phyloP scores from a whole-genome alignment of 2,329 filamentous ascomycete species.

The Sclerotiophoma versabilis region DNA sequence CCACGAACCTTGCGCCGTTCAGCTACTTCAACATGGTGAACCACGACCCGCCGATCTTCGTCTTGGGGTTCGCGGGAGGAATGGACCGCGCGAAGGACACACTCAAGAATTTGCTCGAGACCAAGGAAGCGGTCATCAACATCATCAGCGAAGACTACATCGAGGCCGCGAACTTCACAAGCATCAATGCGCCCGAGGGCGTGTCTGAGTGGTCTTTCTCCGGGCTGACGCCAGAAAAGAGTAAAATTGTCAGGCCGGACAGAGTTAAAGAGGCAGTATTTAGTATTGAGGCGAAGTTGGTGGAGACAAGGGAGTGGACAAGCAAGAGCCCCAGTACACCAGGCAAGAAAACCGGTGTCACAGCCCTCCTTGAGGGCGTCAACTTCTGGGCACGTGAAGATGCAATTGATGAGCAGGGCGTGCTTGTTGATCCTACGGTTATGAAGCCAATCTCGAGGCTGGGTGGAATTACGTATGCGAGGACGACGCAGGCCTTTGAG shows the following conservation, averaged over 20 bases:
- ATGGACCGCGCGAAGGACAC: slow-evolving; percentile 76
- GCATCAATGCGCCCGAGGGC: slow-evolving; percentile 79
- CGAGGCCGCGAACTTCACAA: slow-evolving; percentile 85
- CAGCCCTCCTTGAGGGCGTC: slow-evolving; percentile 82
- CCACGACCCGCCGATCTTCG: slow-evolving; percentile 87
- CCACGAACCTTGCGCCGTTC: slow-evolving; percentile 84
- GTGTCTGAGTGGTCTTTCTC: slow-evolving; percentile 80
- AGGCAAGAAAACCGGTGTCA: slow-evolving; percentile 75
- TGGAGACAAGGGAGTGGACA: slow-evolving; percentile 79
- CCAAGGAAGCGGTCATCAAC: slow-evolving; percentile 78
- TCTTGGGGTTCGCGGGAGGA: slow-evolving; percentile 66
- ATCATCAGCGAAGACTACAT: slow-evolving; percentile 84
- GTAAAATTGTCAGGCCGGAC: slow-evolving; percentile 70
- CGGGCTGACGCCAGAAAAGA: slow-evolving; percentile 75
- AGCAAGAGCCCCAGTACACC: slow-evolving; percentile 65
- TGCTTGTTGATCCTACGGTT: slow-evolving; percentile 75
- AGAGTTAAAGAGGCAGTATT: slow-evolving; percentile 85
- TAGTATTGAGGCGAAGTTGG: slow-evolving; percentile 79
- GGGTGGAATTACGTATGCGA: slow-evolving; percentile 85
- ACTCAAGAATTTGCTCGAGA: slow-evolving; percentile 74
- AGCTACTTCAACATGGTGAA: slow-evolving; percentile 84
- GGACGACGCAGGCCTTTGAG: slow-evolving; percentile 74
- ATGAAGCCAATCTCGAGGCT: slow-evolving; percentile 78
- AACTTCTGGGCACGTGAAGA: slow-evolving; percentile 91
- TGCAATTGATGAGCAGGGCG: slow-evolving; percentile 79